These are phyloP conservation scores for Takashimella koratensis DNA, from an alignment of 1,284 basidiomycete species.

Conservation along the genomic window DNA sequence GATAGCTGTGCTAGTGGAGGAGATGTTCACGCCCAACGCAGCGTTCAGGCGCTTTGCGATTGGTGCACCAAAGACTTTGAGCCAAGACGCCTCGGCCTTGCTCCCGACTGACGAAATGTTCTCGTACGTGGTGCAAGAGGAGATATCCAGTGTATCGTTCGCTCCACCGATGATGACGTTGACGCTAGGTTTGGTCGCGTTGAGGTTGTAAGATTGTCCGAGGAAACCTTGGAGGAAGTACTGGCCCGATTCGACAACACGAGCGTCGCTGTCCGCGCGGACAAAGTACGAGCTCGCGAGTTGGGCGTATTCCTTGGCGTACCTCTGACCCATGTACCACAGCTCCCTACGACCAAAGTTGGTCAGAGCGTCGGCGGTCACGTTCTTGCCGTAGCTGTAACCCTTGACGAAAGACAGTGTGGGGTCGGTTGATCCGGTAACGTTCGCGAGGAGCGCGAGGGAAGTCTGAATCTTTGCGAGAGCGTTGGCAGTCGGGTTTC, in stretches of 20 bases:
- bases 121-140: conserved; percentile 11
- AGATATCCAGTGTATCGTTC: conserved; percentile 12
- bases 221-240: conserved; percentile 12
- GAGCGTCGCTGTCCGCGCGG: conserved; percentile 1
- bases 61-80: conserved; percentile 4
- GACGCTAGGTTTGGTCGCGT: background rate
- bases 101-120: background rate
- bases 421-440: conserved; percentile 1
- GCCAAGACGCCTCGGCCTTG: conserved; percentile 9
- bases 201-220: conserved; percentile 1
- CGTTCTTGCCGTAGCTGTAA: conserved; percentile 1
- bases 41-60: conserved; percentile 3
- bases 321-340: conserved; percentile 4
- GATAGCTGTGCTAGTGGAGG: background rate
- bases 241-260: conserved; percentile 13
- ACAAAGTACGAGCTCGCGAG: conserved; percentile 2
- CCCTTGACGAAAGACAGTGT: conserved; percentile 5
- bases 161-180: conserved; percentile 2
- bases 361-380: conserved; percentile 8
- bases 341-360: conserved; percentile 11
- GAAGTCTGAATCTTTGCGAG: conserved; percentile 6
- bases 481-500: conserved; percentile 10
- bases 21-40: conserved; percentile 2
- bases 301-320: conserved; percentile 2
- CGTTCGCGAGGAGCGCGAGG: conserved; percentile 8